phyloP scores from a whole-genome alignment of 2,329 filamentous ascomycete genomes.

The Curvularia spicifera region DNA sequence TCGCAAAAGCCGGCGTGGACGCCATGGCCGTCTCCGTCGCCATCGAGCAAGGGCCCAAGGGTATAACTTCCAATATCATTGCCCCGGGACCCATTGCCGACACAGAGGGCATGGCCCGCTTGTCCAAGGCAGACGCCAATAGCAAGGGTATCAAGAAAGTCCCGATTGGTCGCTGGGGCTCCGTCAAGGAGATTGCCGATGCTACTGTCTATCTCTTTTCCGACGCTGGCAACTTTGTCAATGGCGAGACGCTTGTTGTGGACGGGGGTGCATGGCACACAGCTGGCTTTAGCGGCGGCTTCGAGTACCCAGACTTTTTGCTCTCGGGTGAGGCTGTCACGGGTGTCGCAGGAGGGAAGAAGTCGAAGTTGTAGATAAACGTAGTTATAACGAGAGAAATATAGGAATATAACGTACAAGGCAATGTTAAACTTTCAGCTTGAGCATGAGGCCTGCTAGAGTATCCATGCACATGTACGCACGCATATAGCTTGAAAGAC shows the following conservation, averaged over 20 bases:
- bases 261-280: constrained; percentile 61
- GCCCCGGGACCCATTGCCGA: constrained; percentile 83
- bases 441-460: too few relatives aligned
- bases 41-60: constrained; percentile 87
- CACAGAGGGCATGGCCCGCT: constrained; percentile 69
- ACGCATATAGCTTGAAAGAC: not conserved
- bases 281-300: constrained; percentile 47
- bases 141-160: constrained; percentile 52
- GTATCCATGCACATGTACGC: not conserved
- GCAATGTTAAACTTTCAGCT: not conserved
- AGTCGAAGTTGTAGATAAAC: constrained; percentile 57
- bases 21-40: constrained; percentile 79
- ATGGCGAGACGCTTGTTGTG: constrained; percentile 77
- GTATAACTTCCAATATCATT: constrained; percentile 87
- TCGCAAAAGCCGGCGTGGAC: constrained; percentile 91
- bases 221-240: constrained; percentile 84
- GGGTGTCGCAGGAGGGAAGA: constrained; percentile 66
- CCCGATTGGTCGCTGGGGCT: constrained; percentile 78
- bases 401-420: not conserved
- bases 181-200: constrained; percentile 87
- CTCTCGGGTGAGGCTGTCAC: constrained; percentile 60
- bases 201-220: constrained; percentile 89
- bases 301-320: constrained; percentile 66
- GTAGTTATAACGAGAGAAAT: not conserved
- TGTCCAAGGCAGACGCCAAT: constrained; percentile 46